Percentiles rank a stretch among this genome's conserved stretches.
Conservation (phyloP, 1,139 yeast species). For the Suhomyces anneliseae region DNA sequence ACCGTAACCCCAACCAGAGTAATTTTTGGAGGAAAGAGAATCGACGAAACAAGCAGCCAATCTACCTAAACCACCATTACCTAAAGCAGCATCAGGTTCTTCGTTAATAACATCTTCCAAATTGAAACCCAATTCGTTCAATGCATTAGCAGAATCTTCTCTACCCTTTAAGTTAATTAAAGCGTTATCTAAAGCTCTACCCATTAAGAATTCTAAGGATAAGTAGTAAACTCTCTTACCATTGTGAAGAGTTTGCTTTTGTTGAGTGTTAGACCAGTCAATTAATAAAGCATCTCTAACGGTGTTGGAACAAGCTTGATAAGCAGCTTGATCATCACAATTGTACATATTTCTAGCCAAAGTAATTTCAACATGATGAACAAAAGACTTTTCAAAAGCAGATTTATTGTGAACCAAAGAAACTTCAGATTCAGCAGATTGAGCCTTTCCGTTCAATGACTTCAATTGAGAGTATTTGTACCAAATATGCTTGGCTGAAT, state of each 20-base stretch:
- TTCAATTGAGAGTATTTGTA: conserved; percentile 52
- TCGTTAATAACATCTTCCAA: conserved; percentile 81
- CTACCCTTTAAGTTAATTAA: conserved; percentile 69
- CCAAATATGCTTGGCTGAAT: conserved; percentile 77
- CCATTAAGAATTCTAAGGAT: conserved; percentile 90
- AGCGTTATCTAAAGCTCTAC: conserved; percentile 93
- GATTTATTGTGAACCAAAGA: conserved; percentile 29
- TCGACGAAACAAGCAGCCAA: conserved; percentile 94
- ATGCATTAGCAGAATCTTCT: conserved; percentile 52
- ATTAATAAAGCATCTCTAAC: conserved; percentile 77
- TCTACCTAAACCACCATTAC: conserved; percentile 95
- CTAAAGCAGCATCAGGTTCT: conserved; percentile 93
- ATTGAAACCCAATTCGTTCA: conserved; percentile 79
- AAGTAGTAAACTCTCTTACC: conserved; percentile 86
- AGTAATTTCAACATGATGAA: conserved; percentile 85
- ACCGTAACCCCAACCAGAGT: conserved; percentile 97
- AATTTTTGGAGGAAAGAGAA: conserved; percentile 80
- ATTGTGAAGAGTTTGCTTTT: conserved; percentile 78
- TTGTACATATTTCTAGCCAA: conserved; percentile 88
- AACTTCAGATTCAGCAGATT: conserved; percentile 32
- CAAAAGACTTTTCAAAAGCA: conserved; percentile 68
- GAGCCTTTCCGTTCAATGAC: conserved; percentile 25
- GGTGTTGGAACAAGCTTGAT: conserved; percentile 81
- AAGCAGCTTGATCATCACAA: conserved; percentile 90
- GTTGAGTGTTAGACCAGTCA: conserved; percentile 94